Evolutionary conservation across 495 filamentous ascomycete species (phyloP).

Genomic region (Schizothecium vesticola): DNA sequence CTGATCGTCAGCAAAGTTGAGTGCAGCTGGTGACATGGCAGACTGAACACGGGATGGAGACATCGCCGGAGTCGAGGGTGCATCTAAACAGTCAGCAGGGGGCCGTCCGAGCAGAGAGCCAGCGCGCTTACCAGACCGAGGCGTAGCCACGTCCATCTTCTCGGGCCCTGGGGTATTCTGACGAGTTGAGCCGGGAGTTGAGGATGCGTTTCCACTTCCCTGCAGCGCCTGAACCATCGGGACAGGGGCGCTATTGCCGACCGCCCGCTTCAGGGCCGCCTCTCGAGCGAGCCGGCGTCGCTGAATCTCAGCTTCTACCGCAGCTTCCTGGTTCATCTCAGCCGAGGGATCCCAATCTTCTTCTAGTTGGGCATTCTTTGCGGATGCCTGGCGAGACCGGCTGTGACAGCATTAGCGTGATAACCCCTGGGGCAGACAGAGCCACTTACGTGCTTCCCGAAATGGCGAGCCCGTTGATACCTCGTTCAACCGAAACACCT

Average conservation of each 20-base stretch:
- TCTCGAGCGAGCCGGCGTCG: slow-evolving; percentile 82
- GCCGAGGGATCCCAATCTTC: slow-evolving; percentile 44
- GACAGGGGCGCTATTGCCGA: slow-evolving; percentile 54
- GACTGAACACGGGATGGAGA: slow-evolving; percentile 34
- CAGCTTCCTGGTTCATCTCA: slow-evolving; percentile 60
- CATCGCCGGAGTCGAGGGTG: slow-evolving; percentile 27
- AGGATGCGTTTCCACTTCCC: slow-evolving; percentile 51
- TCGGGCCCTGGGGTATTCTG: slow-evolving; percentile 33
- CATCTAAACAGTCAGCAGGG: slow-evolving; percentile 17
- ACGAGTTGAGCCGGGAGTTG: slow-evolving; percentile 48
- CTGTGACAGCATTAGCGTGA: slow-evolving; percentile 7
- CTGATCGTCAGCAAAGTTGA: slow-evolving; percentile 48
- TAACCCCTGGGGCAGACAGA: background rate
- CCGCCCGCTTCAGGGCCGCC: slow-evolving; percentile 74
- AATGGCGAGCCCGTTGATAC: slow-evolving; percentile 26
- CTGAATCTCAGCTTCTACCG: slow-evolving; percentile 61
- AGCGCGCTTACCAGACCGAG: slow-evolving; percentile 35
- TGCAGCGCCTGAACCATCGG: slow-evolving; percentile 75
- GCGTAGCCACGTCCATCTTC: slow-evolving; percentile 36
- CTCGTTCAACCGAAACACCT: slow-evolving; percentile 55
- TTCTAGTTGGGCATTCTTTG: slow-evolving; percentile 23
- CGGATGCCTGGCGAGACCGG: background rate
- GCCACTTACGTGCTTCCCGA: slow-evolving; percentile 19
- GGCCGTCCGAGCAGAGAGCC: background rate
- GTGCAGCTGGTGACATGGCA: slow-evolving; percentile 37